Evolutionary conservation across 371 early-diverging fungal species (phyloP), one percentile per base, ranked within the genome.

Genomic region (Circinella umbellata): DNA sequence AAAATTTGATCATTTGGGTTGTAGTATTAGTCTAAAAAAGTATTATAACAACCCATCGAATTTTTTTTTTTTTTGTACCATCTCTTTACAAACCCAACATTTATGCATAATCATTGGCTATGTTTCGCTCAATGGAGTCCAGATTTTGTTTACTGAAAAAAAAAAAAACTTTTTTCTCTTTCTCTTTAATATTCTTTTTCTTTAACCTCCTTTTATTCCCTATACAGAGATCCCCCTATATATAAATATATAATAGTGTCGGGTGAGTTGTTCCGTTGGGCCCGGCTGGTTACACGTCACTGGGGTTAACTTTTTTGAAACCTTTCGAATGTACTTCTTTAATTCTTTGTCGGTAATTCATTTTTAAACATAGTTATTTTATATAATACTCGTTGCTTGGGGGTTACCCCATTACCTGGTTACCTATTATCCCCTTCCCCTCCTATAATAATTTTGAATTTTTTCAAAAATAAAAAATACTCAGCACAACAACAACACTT

Each of bases 71-170:
- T 68, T 54, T 66, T 68, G 63, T 64, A 61, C 48, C 60, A 70
- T 65, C 59, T 65, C 59, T 57, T 57, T 57, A 48, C 57, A 68
- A 38, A 48, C 63, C 65, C 42, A 27, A 36, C 49, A 48, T 55
- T 65, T 17, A 46, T 70, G 64, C 60, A 49, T 51, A 34, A 27
- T 65, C 65, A 70, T 70, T 70, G 70, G 70, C 70, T 65, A 70
- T 70, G 70, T 70, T 70, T 70, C 70, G 55, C 62, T 61, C 68
- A 68, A 68, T 60, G 49, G 62, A 68, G 68, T 68, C 68, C 48
- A 70, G 65, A 65, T 68, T 27, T 66, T 64, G 64, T 68, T 68
- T 61, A 65, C 61, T 53, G 47, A 36, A 47, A 14, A 46, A 39
- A 42, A 63, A 72, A 72, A 72, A 64, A 17, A 49, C 42, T 42